Base-by-base conservation (phyloP, 1,284 basidiomycete species). In the Pseudozyma sp. region DNA sequence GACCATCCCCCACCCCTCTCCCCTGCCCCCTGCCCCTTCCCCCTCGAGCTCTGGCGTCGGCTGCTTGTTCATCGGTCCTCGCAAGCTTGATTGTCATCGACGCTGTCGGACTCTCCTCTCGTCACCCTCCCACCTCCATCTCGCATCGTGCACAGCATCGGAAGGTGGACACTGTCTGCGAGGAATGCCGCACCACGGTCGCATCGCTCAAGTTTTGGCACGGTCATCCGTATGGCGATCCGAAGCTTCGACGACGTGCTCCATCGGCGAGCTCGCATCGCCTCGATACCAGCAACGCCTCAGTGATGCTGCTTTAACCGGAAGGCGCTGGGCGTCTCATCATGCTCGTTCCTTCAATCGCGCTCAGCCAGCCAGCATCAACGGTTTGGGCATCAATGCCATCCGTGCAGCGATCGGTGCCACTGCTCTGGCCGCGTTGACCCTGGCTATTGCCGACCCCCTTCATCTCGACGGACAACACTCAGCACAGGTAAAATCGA, bases 391-490 rank as follows among this genome's bases (percentile, higher is more conserved):
- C 2, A 39, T 54, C 31, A 50, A 39, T 44, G 52, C 54, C 16
- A 8, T 62, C 9, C 64, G 69, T 44, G 55, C 53, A 14, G 47
- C 47, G 29, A 39, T 72, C 29, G 69, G 56, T 29, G 69, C 64
- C 11, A 64, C 64, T 11, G 65, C 60, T 49, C 16, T 72, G 13
- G 44, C 69, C 24, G 60, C 50, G 4, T 17, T 55, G 16, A 57
- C 69, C 4, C 13, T 68, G 10, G 54, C 57, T 16, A 8, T 60
- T 37, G 30, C 54, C 14, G 60, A 68, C 34, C 69, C 69, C 30
- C 53, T 72, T 37, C 69, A 55, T 29, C 69, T 72, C 29, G 69
- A 72, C n/a, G 51, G 47, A 6, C 60, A 55, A 37, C 29, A 58
- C 11, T 16, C 59, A 9, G 17, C 52, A 11, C 45, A 52, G 9